phyloP scores from a whole-genome alignment of 768 basidiomycete genomes.

The Mycena chlorophos region DNA sequence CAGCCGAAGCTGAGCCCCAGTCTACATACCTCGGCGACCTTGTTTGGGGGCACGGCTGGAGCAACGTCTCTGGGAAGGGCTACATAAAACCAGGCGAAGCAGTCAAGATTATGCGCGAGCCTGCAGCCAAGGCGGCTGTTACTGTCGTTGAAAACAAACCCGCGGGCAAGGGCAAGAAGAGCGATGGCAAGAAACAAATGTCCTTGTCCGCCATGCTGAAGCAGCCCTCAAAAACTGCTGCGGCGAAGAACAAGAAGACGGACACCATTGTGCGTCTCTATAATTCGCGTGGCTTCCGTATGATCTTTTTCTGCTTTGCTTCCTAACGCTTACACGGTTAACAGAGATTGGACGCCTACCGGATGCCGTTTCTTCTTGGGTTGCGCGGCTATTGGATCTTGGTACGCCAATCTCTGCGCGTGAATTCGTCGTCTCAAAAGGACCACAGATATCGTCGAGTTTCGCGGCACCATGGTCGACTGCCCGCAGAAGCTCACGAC shows the following conservation, averaged over 20 bases:
- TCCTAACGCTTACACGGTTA: neutral
- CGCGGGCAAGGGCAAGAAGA: constrained; percentile 39
- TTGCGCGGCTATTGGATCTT: constrained; percentile 70
- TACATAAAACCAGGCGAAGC: constrained; percentile 68
- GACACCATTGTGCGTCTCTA: constrained; percentile 69
- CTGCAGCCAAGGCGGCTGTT: constrained; percentile 26
- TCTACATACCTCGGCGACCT: constrained; percentile 65
- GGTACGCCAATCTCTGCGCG: constrained; percentile 39
- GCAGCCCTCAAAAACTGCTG: constrained; percentile 41
- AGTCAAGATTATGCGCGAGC: constrained; percentile 58
- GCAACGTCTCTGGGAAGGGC: constrained; percentile 70
- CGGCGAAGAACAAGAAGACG: constrained; percentile 51
- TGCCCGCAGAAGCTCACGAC: constrained; percentile 71
- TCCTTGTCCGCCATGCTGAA: constrained; percentile 69
- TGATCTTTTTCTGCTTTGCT: constrained; percentile 5
- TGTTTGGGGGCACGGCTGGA: constrained; percentile 74
- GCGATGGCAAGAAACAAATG: constrained; percentile 59
- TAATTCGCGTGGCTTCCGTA: constrained; percentile 67
- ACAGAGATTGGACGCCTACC: constrained; percentile 78
- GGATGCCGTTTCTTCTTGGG: constrained; percentile 69
- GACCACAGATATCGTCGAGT: constrained; percentile 58
- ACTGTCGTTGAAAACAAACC: constrained; percentile 27
- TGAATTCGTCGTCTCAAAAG: constrained; percentile 1
- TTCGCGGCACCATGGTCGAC: constrained; percentile 73
- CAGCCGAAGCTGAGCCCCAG: constrained; percentile 18